Conservation (phyloP, 2,329 filamentous ascomycete genomes). For the Trichophyton simii region DNA sequence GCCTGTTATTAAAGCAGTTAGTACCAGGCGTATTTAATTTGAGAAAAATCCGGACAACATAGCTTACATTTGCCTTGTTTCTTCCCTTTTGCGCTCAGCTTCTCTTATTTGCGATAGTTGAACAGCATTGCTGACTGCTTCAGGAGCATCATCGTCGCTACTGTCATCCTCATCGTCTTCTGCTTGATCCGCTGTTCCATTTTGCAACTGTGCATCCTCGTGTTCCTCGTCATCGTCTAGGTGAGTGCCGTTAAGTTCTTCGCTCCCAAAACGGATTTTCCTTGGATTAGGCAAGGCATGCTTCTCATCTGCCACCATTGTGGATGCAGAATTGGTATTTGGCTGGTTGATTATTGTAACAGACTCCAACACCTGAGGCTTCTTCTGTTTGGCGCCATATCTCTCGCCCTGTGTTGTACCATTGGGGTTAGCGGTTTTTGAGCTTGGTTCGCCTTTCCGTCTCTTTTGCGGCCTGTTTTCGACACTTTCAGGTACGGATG, state of each 20-base stretch:
- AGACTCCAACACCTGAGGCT: conserved; percentile 10
- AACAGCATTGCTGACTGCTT: conserved; percentile 30
- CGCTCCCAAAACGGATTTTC: conserved; percentile 32
- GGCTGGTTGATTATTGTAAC: conserved; percentile 8
- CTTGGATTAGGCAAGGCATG: conserved; percentile 14
- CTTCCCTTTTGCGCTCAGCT: conserved; percentile 28
- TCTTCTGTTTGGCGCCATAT: not conserved
- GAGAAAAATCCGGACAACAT: not conserved
- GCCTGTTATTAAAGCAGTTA: conserved; percentile 17
- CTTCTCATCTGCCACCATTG: not conserved
- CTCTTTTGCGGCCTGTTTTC: conserved; percentile 7
- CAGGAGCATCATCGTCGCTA: conserved; percentile 33
- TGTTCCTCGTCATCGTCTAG: conserved; percentile 16
- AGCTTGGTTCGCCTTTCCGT: not conserved
- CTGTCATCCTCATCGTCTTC: conserved; percentile 21
- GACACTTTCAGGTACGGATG: not conserved
- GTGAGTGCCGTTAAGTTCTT: conserved; percentile 19
- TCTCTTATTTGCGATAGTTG: conserved; percentile 28
- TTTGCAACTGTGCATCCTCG: conserved; percentile 7
- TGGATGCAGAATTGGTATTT: conserved; percentile 4
- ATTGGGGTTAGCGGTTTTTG: not conserved
- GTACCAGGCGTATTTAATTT: not conserved
- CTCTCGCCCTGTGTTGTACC: not conserved
- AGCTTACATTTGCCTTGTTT: conserved; percentile 25
- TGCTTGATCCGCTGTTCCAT: conserved; percentile 10